Evolutionary conservation across 1,139 yeast genomes (phyloP), one percentile per base, ranked within the genome.

Genomic region (Blastobotrys arbuscula): DNA sequence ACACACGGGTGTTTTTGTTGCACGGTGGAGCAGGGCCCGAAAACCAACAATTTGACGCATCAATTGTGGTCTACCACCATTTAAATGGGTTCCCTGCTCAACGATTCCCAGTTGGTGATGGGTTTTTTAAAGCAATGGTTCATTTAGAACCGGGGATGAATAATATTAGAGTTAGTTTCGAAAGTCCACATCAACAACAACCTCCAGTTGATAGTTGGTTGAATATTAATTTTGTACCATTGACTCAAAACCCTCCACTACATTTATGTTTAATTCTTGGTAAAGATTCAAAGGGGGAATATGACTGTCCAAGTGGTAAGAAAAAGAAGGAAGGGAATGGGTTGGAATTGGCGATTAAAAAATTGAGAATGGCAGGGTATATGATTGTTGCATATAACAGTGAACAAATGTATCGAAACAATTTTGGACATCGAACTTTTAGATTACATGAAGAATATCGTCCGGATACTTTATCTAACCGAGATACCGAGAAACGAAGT

Each of bases 341-440:
- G n/a, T 62, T 90, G 21, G 83, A 82, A 16, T 67, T 81, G n/a
- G 97, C 97, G 0, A 70, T 87, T 20, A 73, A 74, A 55, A 89
- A 87, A 63, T 65, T 92, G 56, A 79, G 95, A 58, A 78, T 88
- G 53, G 97, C 90, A 7, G 96, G 87, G 3, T 74, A 96, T 59
- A 65, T 92, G 65, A 88, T 89, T 96, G 90, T 88, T 60, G 96
- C 97, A 0, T 90, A 79, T 63, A 90, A 97, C 0, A 83, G 82
- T 57, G 97, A 92, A 57, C 97, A 90, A 62, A 88, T 92, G 96
- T 68, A 81, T 50, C 70, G 82, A 37, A 76, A 77, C 48, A 78
- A 87, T 59, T 95, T 96, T 24, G 30, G 7, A 12, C 80, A 84
- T 55, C 70, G 97, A 51, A 75, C 85, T 4, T 89, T 89, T 66